phyloP scores from a whole-genome alignment of 2,329 filamentous ascomycete species.

The Onygena corvina region DNA sequence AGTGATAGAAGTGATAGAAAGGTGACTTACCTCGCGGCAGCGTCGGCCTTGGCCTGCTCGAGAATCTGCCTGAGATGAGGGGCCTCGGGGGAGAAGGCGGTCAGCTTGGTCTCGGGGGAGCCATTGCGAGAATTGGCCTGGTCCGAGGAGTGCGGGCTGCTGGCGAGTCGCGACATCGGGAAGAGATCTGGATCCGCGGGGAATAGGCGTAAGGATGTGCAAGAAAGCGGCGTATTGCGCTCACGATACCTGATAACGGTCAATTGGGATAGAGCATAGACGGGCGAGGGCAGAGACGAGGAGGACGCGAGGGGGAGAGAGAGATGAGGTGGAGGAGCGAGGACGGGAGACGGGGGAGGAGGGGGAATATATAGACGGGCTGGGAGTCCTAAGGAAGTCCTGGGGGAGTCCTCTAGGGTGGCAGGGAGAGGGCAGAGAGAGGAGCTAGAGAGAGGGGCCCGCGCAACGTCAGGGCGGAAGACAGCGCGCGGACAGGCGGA shows the following conservation, averaged over 20 bases:
- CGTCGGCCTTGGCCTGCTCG: constrained; percentile 9
- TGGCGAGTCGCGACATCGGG: constrained; percentile 21
- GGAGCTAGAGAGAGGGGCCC: background rate
- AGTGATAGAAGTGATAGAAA: background rate
- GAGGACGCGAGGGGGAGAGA: constrained; percentile 5
- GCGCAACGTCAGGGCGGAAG: background rate
- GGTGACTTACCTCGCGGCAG: background rate
- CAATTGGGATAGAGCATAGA: constrained; percentile 5
- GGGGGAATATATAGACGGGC: background rate
- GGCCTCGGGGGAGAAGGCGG: constrained; percentile 52
- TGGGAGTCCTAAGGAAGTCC: background rate
- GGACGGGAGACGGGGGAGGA: constrained; percentile 3
- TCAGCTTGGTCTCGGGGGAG: constrained; percentile 54
- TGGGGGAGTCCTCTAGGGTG: too few species aligned
- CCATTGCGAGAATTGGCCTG: constrained; percentile 47
- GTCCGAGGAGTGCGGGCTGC: constrained; percentile 33
- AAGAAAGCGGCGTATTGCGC: background rate
- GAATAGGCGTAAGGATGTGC: background rate
- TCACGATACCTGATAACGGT: background rate
- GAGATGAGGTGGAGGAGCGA: constrained; percentile 2
- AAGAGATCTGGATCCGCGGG: constrained; percentile 14
- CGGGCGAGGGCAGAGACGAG: background rate
- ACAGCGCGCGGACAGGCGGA: background rate
- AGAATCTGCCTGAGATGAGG: constrained; percentile 31
- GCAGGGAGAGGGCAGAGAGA: background rate